Evolutionary conservation across 2,329 filamentous ascomycete species (phyloP).

Genomic region (Hypoxylon sp.): DNA sequence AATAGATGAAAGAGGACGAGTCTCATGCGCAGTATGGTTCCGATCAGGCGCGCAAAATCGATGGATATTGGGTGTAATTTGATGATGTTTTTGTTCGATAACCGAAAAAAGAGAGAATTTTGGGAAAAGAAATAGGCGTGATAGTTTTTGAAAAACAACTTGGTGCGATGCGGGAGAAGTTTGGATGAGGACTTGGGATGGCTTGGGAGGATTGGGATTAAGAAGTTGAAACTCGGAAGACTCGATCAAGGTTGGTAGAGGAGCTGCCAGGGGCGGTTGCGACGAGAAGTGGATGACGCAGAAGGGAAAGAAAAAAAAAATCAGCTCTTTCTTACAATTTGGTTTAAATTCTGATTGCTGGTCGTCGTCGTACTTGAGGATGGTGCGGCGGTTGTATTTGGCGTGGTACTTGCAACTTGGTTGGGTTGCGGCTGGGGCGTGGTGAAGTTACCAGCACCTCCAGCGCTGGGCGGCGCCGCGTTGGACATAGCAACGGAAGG

Average conservation of each 20-base stretch:
- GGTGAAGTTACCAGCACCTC: slow-evolving; percentile 48
- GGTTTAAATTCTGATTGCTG: slow-evolving; percentile 92
- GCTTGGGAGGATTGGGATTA: neutral
- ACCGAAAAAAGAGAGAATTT: neutral
- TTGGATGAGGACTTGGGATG: neutral
- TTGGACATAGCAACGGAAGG: slow-evolving; percentile 45
- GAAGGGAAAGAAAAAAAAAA: slow-evolving; percentile 13
- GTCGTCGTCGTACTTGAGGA: slow-evolving; percentile 63
- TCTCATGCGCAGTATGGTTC: neutral
- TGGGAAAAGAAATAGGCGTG: neutral
- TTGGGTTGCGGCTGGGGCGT: slow-evolving; percentile 48
- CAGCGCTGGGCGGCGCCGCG: slow-evolving; percentile 46
- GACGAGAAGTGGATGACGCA: neutral
- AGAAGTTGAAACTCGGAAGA: neutral
- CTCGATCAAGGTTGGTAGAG: neutral
- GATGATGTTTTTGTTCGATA: neutral
- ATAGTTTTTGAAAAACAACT: neutral
- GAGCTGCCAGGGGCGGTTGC: neutral
- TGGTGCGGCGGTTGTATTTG: slow-evolving; percentile 33
- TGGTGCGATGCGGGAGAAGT: neutral
- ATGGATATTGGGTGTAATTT: neutral
- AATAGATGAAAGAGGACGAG: neutral
- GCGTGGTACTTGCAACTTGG: slow-evolving; percentile 33
- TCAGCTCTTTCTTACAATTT: slow-evolving; percentile 81
- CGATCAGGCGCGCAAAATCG: neutral